These are phyloP conservation scores for Angomonas desouzai DNA, from an alignment of 208 protist genomes.

Conservation along the genomic window DNA sequence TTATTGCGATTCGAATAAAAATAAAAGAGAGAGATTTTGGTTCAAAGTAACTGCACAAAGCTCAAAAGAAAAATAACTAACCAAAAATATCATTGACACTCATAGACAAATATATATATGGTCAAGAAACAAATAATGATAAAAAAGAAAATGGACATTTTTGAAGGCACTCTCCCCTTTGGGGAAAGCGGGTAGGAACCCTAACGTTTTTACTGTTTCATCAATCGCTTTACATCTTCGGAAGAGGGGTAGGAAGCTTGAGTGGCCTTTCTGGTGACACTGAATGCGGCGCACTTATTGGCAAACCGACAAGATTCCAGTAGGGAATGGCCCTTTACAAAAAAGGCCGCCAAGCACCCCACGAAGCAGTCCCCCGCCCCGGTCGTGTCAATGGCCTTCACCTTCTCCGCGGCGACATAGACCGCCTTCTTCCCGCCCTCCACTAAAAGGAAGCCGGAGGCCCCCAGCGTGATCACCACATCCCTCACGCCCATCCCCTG, in stretches of 20 bases:
- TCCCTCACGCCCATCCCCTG: conserved; percentile 62
- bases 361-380: conserved; percentile 94
- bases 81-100: no score
- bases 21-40: conserved; percentile 6
- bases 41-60: no score
- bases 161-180: no score
- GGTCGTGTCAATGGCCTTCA: conserved; percentile 92
- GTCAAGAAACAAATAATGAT: no score
- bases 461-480: conserved; percentile 90
- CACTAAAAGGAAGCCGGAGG: conserved; percentile 64
- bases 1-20: conserved; percentile 7
- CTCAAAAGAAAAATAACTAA: no score
- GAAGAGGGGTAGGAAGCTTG: conserved; percentile 77
- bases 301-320: conserved; percentile 70
- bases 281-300: conserved; percentile 80
- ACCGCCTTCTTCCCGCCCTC: conserved; percentile 40
- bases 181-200: conserved; percentile 7
- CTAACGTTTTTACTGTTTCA: conserved; percentile 1
- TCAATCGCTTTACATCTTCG: neutral
- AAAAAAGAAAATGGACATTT: no score
- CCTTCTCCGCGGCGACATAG: conserved; percentile 44
- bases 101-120: no score
- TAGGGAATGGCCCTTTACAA: conserved; percentile 64
- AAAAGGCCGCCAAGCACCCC: conserved; percentile 87
- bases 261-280: conserved; percentile 88